These are phyloP conservation scores for Chlorella variabilis DNA, from an alignment of 163 green algal genomes.

Conservation along the genomic window DNA sequence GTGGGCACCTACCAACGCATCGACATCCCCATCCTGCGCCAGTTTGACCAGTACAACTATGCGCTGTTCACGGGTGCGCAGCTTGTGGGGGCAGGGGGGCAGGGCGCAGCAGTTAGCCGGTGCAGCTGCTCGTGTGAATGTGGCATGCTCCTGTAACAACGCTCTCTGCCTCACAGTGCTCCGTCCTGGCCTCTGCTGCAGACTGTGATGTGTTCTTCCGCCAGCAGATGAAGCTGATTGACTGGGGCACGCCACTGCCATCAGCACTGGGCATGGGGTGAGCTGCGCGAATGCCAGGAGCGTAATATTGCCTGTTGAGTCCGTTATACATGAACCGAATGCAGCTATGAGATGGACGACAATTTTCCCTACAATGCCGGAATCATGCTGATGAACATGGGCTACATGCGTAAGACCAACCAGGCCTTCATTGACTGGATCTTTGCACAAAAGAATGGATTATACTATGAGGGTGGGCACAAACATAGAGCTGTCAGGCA, in stretches of 20 bases:
- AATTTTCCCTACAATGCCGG: constrained; percentile 65
- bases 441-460: constrained; percentile 28
- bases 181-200: neutral
- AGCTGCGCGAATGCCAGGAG: too few relatives aligned
- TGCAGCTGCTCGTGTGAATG: neutral
- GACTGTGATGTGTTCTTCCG: constrained; percentile 64
- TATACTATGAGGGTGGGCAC: constrained; percentile 33
- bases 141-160: too few relatives aligned
- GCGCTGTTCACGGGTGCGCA: constrained; percentile 60
- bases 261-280: constrained; percentile 49
- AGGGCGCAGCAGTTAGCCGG: too few relatives aligned
- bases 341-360: constrained; percentile 48
- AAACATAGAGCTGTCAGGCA: too few relatives aligned
- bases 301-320: too few relatives aligned
- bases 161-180: too few relatives aligned
- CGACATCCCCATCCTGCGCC: constrained; percentile 48
- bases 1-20: constrained; percentile 49
- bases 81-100: too few relatives aligned
- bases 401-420: constrained; percentile 48
- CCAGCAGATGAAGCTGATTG: constrained; percentile 47
- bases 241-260: constrained; percentile 55
- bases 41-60: constrained; percentile 57
- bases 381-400: constrained; percentile 61
- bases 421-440: constrained; percentile 48
- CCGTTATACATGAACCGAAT: too few relatives aligned